A percentile compares a stretch with the other conserved stretches of the same genome.
These are phyloP conservation scores for Volvox africanus DNA, from an alignment of 139 green algal species.

Conservation along the genomic window DNA sequence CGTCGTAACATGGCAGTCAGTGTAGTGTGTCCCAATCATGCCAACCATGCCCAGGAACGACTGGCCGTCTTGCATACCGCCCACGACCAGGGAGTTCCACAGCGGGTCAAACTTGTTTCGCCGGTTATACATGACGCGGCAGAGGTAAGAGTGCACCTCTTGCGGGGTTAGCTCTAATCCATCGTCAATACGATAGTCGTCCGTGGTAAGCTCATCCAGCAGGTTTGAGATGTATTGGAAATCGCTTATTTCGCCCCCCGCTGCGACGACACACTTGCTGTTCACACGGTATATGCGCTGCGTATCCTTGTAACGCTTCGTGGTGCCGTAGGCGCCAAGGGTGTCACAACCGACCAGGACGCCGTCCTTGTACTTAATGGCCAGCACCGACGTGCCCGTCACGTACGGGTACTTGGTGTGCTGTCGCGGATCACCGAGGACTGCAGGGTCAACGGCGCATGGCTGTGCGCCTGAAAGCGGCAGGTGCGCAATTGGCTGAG, in stretches of 20 bases:
- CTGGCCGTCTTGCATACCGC: slow-evolving; percentile 71
- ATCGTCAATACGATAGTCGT: slow-evolving; percentile 94
- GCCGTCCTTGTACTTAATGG: slow-evolving; percentile 95
- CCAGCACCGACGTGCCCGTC: slow-evolving; percentile 95
- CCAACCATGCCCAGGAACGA: slow-evolving; percentile 88
- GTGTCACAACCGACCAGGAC: slow-evolving; percentile 95
- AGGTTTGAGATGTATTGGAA: slow-evolving; percentile 93
- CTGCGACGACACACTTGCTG: slow-evolving; percentile 80
- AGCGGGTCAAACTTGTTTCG: slow-evolving; percentile 94
- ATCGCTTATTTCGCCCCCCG: slow-evolving; percentile 94
- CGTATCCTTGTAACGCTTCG: slow-evolving; percentile 97
- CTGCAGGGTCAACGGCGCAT: slow-evolving; percentile 81
- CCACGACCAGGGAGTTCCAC: slow-evolving; percentile 97
- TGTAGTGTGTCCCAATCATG: slow-evolving; percentile 96
- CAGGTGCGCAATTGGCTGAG: slow-evolving; percentile 50
- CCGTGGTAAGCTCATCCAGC: slow-evolving; percentile 92
- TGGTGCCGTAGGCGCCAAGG: slow-evolving; percentile 96
- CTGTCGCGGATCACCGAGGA: slow-evolving; percentile 35
- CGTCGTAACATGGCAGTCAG: slow-evolving; percentile 80
- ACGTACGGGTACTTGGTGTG: slow-evolving; percentile 93
- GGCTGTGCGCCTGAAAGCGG: slow-evolving; percentile 74
- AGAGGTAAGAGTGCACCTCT: slow-evolving; percentile 93
- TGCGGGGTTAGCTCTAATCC: slow-evolving; percentile 52
- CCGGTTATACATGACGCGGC: slow-evolving; percentile 96
- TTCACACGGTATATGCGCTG: slow-evolving; percentile 88